Percentiles rank a stretch among this genome's conserved stretches.
These are phyloP conservation scores for Glomus cerebriforme DNA, from an alignment of 192 early-diverging fungal genomes.

Conservation along the genomic window DNA sequence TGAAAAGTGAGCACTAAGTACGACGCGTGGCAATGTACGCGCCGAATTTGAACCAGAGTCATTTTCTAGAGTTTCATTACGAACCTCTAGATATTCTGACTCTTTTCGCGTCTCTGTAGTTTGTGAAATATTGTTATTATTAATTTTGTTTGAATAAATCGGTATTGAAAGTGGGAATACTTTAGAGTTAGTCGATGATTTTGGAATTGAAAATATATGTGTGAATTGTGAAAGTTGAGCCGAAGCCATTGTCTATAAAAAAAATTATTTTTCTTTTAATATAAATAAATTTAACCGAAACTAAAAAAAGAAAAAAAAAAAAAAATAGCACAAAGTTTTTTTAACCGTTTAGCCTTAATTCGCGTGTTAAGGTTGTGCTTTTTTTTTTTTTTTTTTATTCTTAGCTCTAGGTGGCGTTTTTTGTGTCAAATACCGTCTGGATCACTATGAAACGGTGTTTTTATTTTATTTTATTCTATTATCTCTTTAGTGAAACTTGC, in stretches of 20 bases:
- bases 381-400: not conserved
- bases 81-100: not conserved
- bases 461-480: not conserved
- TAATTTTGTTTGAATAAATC: not conserved
- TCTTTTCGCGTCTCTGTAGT: not conserved
- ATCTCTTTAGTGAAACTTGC: not conserved
- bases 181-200: not conserved
- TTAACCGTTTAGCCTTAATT: not conserved
- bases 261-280: not conserved
- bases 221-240: slow-evolving; percentile 9
- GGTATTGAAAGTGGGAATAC: not conserved
- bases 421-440: not conserved
- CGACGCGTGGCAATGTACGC: slow-evolving; percentile 2
- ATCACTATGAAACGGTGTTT: not conserved
- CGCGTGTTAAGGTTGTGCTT: not conserved
- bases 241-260: slow-evolving; percentile 6
- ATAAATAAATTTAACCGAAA: not conserved
- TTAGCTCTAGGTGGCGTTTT: not conserved
- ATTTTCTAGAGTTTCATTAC: not conserved
- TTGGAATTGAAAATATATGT: not conserved
- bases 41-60: not conserved
- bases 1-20: slow-evolving; percentile 1
- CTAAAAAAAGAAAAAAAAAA: too few species aligned
- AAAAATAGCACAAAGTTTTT: not conserved
- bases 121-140: not conserved